Percentiles rank a stretch among this genome's conserved stretches.
Evolutionary conservation across 73 alveolate species (phyloP).

Genomic region (Tetrahymena borealis): DNA sequence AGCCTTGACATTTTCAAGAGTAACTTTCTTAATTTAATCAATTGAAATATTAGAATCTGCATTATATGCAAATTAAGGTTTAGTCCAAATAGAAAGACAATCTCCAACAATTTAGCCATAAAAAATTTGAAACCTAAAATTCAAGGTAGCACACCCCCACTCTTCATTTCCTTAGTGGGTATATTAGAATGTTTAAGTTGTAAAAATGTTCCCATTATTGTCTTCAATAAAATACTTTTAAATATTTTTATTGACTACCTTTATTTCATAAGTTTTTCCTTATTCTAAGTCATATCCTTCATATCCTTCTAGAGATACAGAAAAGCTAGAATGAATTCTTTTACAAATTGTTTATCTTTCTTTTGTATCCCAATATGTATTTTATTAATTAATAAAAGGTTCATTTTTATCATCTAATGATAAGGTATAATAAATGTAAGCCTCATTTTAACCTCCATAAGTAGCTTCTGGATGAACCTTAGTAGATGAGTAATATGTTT

Average conservation of each 20-base stretch:
- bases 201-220: not conserved
- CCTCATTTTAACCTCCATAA: not conserved
- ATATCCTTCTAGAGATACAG: not conserved
- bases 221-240: not conserved
- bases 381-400: not conserved
- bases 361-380: not conserved
- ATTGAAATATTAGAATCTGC: not conserved
- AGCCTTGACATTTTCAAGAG: not conserved
- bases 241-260: not conserved
- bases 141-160: not conserved
- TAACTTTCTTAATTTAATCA: not conserved
- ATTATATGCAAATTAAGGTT: not conserved
- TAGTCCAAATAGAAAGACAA: not conserved
- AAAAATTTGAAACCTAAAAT: not conserved
- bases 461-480: not conserved
- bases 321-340: not conserved
- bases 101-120: not conserved
- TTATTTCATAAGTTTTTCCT: not conserved
- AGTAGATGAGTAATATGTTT: not conserved
- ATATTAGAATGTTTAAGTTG: not conserved
- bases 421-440: not conserved
- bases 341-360: not conserved
- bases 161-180: not conserved
- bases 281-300: not conserved
- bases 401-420: not conserved